These are phyloP conservation scores for Achlya hypogyna DNA, from an alignment of 352 stramenopile species.

Conservation along the genomic window DNA sequence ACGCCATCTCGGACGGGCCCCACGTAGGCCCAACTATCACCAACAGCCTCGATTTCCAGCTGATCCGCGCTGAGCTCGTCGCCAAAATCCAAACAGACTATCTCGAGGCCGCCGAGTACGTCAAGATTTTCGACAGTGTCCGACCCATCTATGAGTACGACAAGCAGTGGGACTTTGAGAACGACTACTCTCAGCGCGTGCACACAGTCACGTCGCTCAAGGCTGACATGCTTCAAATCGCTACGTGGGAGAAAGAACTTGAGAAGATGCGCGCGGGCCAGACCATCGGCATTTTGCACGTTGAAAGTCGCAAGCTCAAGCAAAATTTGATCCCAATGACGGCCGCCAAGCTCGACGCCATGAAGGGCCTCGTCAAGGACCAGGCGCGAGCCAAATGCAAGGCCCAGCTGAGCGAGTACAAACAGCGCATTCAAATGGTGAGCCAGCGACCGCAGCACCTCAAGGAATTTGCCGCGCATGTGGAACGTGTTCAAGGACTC, in stretches of 20 bases:
- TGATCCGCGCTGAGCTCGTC: conserved; percentile 68
- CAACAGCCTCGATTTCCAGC: conserved; percentile 53
- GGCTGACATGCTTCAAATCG: conserved; percentile 86
- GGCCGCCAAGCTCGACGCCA: conserved; percentile 83
- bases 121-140: conserved; percentile 88
- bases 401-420: conserved; percentile 84
- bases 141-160: conserved; percentile 89
- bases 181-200: conserved; percentile 57
- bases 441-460: conserved; percentile 78
- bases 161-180: conserved; percentile 84
- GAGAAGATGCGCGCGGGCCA: conserved; percentile 89
- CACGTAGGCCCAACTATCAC: conserved; percentile 73
- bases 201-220: conserved; percentile 84
- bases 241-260: conserved; percentile 89
- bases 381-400: conserved; percentile 83
- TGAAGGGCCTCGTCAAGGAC: conserved; percentile 90
- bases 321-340: conserved; percentile 89
- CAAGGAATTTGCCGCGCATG: conserved; percentile 87
- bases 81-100: conserved; percentile 85
- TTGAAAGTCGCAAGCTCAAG: conserved; percentile 91
- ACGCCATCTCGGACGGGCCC: conserved; percentile 53
- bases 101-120: conserved; percentile 79
- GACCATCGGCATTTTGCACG: conserved; percentile 87
- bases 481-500: conserved; percentile 65
- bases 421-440: conserved; percentile 77